Percentiles rank a stretch among this genome's conserved stretches.
phyloP scores from a whole-genome alignment of 768 basidiomycete genomes.

The Lactarius quietus region DNA sequence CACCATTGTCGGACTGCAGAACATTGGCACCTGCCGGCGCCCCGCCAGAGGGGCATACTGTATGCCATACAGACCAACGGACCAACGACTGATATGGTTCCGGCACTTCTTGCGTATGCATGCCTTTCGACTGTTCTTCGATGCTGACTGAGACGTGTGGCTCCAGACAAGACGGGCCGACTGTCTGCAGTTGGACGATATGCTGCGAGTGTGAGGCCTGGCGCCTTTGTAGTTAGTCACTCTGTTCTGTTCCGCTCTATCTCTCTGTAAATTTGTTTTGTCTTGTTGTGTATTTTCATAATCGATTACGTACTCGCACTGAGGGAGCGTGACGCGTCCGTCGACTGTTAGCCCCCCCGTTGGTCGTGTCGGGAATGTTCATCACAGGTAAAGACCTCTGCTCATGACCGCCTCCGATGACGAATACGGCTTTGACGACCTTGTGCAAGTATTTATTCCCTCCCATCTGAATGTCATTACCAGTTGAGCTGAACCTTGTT shows the following conservation, averaged over 20 bases:
- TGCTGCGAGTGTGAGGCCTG: conserved; percentile 12
- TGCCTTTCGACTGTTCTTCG: conserved; percentile 1
- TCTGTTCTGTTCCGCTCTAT: no score
- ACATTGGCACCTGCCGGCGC: conserved; percentile 9
- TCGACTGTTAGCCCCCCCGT: not conserved
- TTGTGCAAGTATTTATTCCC: no score
- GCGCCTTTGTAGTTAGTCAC: conserved; percentile 2
- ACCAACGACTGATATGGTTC: conserved; percentile 12
- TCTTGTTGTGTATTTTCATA: not conserved
- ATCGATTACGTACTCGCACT: not conserved
- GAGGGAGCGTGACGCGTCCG: not conserved
- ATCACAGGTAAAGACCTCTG: not conserved
- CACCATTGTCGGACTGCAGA: conserved; percentile 12
- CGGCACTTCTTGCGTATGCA: conserved; percentile 18
- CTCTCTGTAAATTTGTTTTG: not conserved
- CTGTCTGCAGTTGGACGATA: conserved; percentile 11
- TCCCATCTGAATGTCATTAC: no score
- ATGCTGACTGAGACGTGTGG: conserved; percentile 4
- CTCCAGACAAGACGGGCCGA: not conserved
- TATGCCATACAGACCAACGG: not conserved
- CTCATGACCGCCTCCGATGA: conserved; percentile 26
- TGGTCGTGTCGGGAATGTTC: not conserved
- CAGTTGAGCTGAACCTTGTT: no score
- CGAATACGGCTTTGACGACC: conserved; percentile 25
- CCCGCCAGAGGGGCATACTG: not conserved